A percentile compares a stretch with the other conserved stretches of the same genome.
Evolutionary conservation across 441 rosid species (phyloP).

Genomic region (Jatropha podagrica): DNA sequence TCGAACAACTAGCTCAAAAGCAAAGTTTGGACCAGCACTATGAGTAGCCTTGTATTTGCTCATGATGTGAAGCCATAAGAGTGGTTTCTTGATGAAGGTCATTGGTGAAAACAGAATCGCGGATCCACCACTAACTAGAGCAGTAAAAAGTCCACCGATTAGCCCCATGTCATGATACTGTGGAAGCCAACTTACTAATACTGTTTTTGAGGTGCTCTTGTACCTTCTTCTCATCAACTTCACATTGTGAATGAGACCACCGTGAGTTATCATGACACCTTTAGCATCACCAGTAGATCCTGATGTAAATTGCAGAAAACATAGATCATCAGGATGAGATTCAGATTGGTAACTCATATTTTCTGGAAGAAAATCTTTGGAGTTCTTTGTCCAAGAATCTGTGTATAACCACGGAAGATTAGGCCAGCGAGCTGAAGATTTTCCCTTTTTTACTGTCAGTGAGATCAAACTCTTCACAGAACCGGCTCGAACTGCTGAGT

Average conservation of each 20-base stretch:
- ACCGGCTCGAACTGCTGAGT: constrained; percentile 64
- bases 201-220: constrained; percentile 63
- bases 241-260: constrained; percentile 67
- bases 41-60: constrained; percentile 62
- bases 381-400: constrained; percentile 61
- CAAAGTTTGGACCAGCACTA: constrained; percentile 74
- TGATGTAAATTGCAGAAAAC: constrained; percentile 73
- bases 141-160: constrained; percentile 70
- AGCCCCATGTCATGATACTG: constrained; percentile 84
- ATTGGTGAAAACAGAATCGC: constrained; percentile 61
- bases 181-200: constrained; percentile 72
- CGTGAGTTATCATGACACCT: constrained; percentile 72
- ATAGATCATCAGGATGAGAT: constrained; percentile 47
- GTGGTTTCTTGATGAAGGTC: constrained; percentile 63
- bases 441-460: constrained; percentile 38
- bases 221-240: constrained; percentile 58
- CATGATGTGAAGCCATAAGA: constrained; percentile 61
- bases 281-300: constrained; percentile 82
- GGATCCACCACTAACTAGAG: constrained; percentile 67
- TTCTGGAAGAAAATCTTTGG: constrained; percentile 24
- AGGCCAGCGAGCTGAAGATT: constrained; percentile 52
- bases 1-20: constrained; percentile 60
- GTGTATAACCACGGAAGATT: constrained; percentile 70
- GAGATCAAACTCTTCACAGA: constrained; percentile 52
- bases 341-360: constrained; percentile 26